Percentiles rank a stretch among this genome's conserved stretches.
These are phyloP conservation scores for Chytridium lagenaria DNA, from an alignment of 371 early-diverging fungal species.

Conservation along the genomic window DNA sequence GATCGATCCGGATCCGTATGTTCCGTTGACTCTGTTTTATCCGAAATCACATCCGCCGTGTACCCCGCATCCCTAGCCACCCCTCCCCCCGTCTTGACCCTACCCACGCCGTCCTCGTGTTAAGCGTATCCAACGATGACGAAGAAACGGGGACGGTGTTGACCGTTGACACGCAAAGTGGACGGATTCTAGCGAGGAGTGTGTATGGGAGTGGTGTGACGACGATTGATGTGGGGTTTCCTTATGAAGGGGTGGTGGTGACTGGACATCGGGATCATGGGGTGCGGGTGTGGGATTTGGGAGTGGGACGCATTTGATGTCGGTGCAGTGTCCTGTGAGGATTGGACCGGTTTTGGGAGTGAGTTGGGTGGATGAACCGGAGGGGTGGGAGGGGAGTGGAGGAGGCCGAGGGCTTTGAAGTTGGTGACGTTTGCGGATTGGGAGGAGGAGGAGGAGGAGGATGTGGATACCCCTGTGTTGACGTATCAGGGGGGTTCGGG, in stretches of 20 bases:
- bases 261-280: slow-evolving; percentile 9
- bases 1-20: no score
- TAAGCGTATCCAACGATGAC: not conserved
- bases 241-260: not conserved
- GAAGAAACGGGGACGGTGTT: not conserved
- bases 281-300: not conserved
- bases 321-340: not conserved
- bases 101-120: not conserved
- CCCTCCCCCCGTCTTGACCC: not conserved
- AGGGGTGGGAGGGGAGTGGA: slow-evolving; percentile 9
- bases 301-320: not conserved
- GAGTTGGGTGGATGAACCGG: slow-evolving; percentile 14
- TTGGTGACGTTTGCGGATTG: slow-evolving; percentile 16
- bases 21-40: no score
- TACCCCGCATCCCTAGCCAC: no score
- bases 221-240: slow-evolving; percentile 2
- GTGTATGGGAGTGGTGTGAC: not conserved
- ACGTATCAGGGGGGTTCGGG: no score
- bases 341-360: not conserved
- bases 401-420: not conserved
- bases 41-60: no score
- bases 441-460: slow-evolving; percentile 14
- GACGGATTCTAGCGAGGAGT: not conserved
- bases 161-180: not conserved
- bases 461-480: no score